Conservation (phyloP, 805 yeast species). For the Teunomyces atbi region DNA sequence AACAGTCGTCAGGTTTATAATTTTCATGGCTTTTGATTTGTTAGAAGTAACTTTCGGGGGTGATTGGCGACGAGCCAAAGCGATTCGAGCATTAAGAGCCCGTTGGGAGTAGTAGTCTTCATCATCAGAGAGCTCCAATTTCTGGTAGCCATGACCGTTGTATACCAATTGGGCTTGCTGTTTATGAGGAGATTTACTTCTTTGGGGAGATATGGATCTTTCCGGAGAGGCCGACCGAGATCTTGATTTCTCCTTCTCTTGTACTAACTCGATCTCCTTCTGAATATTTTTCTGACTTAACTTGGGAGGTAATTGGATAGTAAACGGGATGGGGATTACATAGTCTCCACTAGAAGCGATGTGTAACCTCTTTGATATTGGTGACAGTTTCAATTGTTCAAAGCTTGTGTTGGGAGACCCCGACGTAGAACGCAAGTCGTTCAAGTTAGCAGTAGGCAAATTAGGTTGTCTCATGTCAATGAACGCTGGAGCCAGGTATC, state of each 20-base stretch:
- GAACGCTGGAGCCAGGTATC: conserved; percentile 19
- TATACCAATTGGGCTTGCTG: conserved; percentile 24
- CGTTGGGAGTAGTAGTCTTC: conserved; percentile 11
- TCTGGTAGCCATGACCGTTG: conserved; percentile 38
- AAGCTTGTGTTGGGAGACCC: background rate
- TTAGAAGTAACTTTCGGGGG: conserved; percentile 29
- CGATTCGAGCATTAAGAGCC: conserved; percentile 5
- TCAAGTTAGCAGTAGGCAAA: conserved; percentile 18
- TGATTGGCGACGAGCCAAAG: conserved; percentile 12
- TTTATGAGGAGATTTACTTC: conserved; percentile 13
- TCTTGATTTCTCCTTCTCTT: background rate
- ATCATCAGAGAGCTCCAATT: conserved; percentile 25
- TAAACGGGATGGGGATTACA: conserved; percentile 44
- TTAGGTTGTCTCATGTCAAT: conserved; percentile 20
- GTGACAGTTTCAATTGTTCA: conserved; percentile 28
- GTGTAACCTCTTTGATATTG: conserved; percentile 36
- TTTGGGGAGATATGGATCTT: conserved; percentile 12
- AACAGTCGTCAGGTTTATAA: conserved; percentile 15
- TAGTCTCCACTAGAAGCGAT: conserved; percentile 26
- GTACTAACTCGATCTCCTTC: conserved; percentile 2
- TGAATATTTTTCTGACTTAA: conserved; percentile 26
- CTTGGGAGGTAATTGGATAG: conserved; percentile 41
- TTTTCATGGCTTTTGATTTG: conserved; percentile 26
- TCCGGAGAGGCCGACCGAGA: conserved; percentile 14
- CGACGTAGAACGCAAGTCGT: conserved; percentile 25